Percentiles rank a stretch among this genome's conserved stretches.
Conservation (phyloP, 495 filamentous ascomycete genomes). For the Trichocladium uniseriatum region DNA sequence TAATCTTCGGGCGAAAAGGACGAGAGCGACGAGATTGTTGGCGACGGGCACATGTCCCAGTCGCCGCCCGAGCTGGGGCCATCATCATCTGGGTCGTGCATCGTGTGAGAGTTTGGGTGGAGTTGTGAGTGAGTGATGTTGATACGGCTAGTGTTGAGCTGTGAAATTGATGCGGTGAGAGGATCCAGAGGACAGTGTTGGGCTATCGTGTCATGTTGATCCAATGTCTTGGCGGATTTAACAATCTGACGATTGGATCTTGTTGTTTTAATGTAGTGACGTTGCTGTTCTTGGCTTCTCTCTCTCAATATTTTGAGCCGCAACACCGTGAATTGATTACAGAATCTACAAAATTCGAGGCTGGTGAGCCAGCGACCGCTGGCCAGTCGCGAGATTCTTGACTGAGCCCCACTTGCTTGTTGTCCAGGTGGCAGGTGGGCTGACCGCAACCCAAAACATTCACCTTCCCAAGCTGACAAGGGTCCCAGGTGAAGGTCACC, state of each 20-base stretch:
- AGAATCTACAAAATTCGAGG: too few relatives aligned
- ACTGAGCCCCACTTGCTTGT: conserved; percentile 6
- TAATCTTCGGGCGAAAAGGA: conserved; percentile 11
- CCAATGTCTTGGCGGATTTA: neutral
- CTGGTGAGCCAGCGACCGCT: too few relatives aligned
- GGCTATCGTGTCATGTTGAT: too few relatives aligned
- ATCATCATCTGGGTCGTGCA: conserved; percentile 7
- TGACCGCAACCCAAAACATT: neutral
- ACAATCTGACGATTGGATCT: too few relatives aligned
- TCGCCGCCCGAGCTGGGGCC: conserved; percentile 1
- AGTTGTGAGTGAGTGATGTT: neutral
- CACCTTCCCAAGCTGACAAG: neutral
- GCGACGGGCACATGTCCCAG: conserved; percentile 12
- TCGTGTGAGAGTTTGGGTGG: neutral
- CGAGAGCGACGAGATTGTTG: conserved; percentile 13
- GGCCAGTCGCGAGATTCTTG: too few relatives aligned
- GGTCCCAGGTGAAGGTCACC: neutral
- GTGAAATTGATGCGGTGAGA: neutral
- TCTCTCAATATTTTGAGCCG: too few relatives aligned
- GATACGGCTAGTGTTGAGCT: neutral
- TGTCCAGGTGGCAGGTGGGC: conserved; percentile 9
- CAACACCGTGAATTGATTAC: too few relatives aligned
- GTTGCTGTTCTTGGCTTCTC: too few relatives aligned
- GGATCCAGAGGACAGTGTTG: neutral
- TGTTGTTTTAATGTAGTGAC: neutral